phyloP scores from a whole-genome alignment of 768 basidiomycete genomes.

The Hericium erinaceus region DNA sequence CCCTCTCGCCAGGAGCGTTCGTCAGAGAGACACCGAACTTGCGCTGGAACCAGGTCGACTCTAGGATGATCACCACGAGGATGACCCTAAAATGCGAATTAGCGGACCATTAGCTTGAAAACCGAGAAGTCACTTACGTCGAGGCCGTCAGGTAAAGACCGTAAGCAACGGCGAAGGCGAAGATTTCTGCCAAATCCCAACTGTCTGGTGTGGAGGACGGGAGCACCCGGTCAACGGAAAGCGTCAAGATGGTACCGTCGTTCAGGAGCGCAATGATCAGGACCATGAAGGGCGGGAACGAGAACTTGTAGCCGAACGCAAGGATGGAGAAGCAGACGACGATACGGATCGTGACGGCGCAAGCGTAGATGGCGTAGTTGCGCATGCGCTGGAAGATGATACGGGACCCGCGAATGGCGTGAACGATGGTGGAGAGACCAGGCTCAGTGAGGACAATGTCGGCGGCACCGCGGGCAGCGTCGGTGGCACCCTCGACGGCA shows the following conservation, averaged over 20 bases:
- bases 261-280: conserved; percentile 95
- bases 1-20: conserved; percentile 9
- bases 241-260: conserved; percentile 99
- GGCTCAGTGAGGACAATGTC: conserved; percentile 98
- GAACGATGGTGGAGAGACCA: conserved; percentile 97
- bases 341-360: conserved; percentile 96
- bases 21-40: conserved; percentile 67
- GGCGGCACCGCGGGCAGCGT: conserved; percentile 96
- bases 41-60: conserved; percentile 84
- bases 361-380: conserved; percentile 97
- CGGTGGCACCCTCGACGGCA: conserved; percentile 97
- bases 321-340: conserved; percentile 95
- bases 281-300: conserved; percentile 99
- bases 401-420: conserved; percentile 97
- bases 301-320: conserved; percentile 92
- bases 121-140: conserved; percentile 47
- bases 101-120: not conserved
- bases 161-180: conserved; percentile 91
- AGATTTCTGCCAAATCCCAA: conserved; percentile 96
- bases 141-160: conserved; percentile 89
- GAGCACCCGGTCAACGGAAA: conserved; percentile 91
- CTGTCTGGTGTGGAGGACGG: conserved; percentile 89
- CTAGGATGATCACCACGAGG: conserved; percentile 74
- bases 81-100: conserved; percentile 41
- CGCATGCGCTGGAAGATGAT: conserved; percentile 99